Evolutionary conservation across 2,329 filamentous ascomycete genomes (phyloP).

Genomic region (Sclerotinia nivalis): DNA sequence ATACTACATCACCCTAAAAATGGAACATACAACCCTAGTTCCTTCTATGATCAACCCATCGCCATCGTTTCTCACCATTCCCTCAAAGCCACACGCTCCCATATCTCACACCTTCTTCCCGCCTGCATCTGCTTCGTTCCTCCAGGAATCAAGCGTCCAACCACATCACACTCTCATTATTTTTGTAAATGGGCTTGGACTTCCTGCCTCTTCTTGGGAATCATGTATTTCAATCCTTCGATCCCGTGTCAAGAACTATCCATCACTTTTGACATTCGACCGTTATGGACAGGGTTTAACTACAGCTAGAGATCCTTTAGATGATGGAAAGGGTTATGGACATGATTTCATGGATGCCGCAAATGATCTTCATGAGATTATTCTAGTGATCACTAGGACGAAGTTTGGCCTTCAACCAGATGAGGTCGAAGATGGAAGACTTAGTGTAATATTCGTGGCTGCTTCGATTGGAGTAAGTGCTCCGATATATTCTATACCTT

Average conservation of each 20-base stretch:
- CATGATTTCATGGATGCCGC: slow-evolving; percentile 38
- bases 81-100: slow-evolving; percentile 39
- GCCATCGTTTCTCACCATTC: slow-evolving; percentile 31
- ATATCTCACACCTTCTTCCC: slow-evolving; percentile 39
- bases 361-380: slow-evolving; percentile 39
- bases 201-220: slow-evolving; percentile 38
- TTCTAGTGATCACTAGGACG: slow-evolving; percentile 30
- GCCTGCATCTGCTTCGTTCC: slow-evolving; percentile 25
- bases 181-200: slow-evolving; percentile 41
- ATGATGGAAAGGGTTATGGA: slow-evolving; percentile 35
- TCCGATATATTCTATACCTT: not conserved
- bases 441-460: slow-evolving; percentile 37
- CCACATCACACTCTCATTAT: slow-evolving; percentile 33
- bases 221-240: slow-evolving; percentile 36
- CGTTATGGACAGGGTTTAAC: slow-evolving; percentile 38
- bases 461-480: slow-evolving; percentile 39
- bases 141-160: slow-evolving; percentile 15
- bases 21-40: not conserved
- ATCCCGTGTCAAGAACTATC: slow-evolving; percentile 28
- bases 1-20: not conserved
- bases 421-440: slow-evolving; percentile 25
- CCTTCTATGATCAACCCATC: not conserved
- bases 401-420: slow-evolving; percentile 23
- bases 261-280: slow-evolving; percentile 42
- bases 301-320: slow-evolving; percentile 35